phyloP scores from a whole-genome alignment of 2,329 filamentous ascomycete species.

The Raffaelea deltoideospora region DNA sequence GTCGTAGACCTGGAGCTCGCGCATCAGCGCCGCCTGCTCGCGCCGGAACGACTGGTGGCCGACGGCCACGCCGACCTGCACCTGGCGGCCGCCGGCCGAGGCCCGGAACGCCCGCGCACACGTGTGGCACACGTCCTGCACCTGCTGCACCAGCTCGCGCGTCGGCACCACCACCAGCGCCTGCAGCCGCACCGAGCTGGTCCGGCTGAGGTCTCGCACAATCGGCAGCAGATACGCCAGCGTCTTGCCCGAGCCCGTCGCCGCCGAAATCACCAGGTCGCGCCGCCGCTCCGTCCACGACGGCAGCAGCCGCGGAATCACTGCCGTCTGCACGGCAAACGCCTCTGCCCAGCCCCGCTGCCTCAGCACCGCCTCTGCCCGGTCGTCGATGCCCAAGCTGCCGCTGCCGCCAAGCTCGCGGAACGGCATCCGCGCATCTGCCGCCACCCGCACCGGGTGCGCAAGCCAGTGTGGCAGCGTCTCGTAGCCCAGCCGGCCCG shows the following conservation, averaged over 20 bases:
- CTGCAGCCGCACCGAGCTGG: conserved; percentile 46
- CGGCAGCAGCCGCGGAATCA: conserved; percentile 66
- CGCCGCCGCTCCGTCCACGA: too few species aligned
- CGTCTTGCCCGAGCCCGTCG: conserved; percentile 93
- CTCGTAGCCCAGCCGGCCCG: conserved; percentile 52
- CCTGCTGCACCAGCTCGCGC: conserved; percentile 77
- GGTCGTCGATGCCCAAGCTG: conserved; percentile 43
- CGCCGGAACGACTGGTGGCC: conserved; percentile 63
- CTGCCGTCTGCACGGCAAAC: conserved; percentile 64
- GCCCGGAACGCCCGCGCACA: conserved; percentile 48
- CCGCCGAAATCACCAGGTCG: conserved; percentile 80
- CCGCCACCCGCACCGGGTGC: conserved; percentile 53
- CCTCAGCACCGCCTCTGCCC: conserved; percentile 45
- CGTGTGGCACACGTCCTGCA: conserved; percentile 59
- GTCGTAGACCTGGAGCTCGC: conserved; percentile 43
- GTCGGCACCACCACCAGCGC: conserved; percentile 83
- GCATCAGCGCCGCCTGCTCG: conserved; percentile 36
- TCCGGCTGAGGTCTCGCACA: conserved; percentile 54
- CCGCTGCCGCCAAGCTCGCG: conserved; percentile 7
- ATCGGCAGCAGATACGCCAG: conserved; percentile 82
- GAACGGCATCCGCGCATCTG: conserved; percentile 47
- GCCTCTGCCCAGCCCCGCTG: conserved; percentile 52
- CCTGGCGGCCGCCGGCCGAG: conserved; percentile 40
- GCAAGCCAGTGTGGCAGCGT: conserved; percentile 71
- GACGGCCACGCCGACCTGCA: conserved; percentile 69